phyloP scores from a whole-genome alignment of 2,329 filamentous ascomycete species.

The Helotiales sp. region DNA sequence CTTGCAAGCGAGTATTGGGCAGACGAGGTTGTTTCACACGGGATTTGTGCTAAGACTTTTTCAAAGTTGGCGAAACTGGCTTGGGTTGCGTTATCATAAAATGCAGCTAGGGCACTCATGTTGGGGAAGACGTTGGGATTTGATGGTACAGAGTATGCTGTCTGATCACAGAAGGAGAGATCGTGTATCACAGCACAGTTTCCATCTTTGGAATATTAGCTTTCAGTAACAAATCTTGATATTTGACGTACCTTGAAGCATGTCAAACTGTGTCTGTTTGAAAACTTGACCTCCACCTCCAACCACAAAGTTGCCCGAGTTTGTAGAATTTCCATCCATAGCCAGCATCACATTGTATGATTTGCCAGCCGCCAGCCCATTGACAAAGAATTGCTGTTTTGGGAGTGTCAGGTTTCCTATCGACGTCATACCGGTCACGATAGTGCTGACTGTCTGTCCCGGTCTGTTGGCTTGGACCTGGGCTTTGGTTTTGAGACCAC shows the following conservation, averaged over 20 bases:
- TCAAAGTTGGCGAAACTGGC: slow-evolving; percentile 77
- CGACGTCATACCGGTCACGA: slow-evolving; percentile 69
- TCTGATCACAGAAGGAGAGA: slow-evolving; percentile 85
- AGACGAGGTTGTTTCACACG: slow-evolving; percentile 77
- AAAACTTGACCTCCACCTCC: slow-evolving; percentile 81
- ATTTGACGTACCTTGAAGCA: slow-evolving; percentile 68
- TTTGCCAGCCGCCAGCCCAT: slow-evolving; percentile 72
- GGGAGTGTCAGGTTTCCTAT: slow-evolving; percentile 69
- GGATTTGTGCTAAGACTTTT: slow-evolving; percentile 80
- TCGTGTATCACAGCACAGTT: slow-evolving; percentile 88
- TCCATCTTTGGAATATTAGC: slow-evolving; percentile 55
- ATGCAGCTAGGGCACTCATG: slow-evolving; percentile 63
- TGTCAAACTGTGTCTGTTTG: slow-evolving; percentile 72
- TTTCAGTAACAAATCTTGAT: background rate
- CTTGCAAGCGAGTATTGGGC: slow-evolving; percentile 82
- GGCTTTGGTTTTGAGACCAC: slow-evolving; percentile 73
- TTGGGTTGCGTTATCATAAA: slow-evolving; percentile 80
- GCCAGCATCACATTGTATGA: slow-evolving; percentile 77
- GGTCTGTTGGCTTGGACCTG: slow-evolving; percentile 64
- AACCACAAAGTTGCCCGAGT: slow-evolving; percentile 57
- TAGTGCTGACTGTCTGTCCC: slow-evolving; percentile 50
- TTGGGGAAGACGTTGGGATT: slow-evolving; percentile 69
- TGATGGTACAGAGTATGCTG: slow-evolving; percentile 88
- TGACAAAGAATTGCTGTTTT: slow-evolving; percentile 88
- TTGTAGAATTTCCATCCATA: slow-evolving; percentile 60